These are phyloP conservation scores for Clausena lansium DNA, from an alignment of 345 rosid genomes.

Conservation along the genomic window DNA sequence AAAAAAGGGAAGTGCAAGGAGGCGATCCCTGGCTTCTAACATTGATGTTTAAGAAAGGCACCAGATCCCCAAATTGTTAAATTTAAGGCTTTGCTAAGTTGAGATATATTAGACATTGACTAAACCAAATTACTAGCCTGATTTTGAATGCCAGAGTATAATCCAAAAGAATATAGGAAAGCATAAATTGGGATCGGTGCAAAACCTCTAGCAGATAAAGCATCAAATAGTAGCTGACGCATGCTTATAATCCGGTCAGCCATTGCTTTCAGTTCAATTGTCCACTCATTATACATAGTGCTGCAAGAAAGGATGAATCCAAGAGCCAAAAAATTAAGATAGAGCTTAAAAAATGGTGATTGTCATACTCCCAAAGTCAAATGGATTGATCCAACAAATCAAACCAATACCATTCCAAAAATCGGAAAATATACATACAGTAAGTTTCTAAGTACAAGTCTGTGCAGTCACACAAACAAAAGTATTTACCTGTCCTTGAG, in stretches of 20 bases:
- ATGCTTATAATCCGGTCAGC: slow-evolving; percentile 67
- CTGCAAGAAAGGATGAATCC: slow-evolving; percentile 30
- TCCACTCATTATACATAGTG: slow-evolving; percentile 63
- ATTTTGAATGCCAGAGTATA: neutral
- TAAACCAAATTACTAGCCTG: neutral
- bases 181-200: neutral
- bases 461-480: neutral
- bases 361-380: neutral
- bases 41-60: neutral
- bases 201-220: slow-evolving; percentile 54
- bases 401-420: neutral
- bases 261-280: slow-evolving; percentile 72
- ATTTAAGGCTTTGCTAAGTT: neutral
- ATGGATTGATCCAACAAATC: neutral
- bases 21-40: neutral
- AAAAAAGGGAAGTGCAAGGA: neutral
- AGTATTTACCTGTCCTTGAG: slow-evolving; percentile 52
- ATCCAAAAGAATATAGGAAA: neutral
- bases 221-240: slow-evolving; percentile 64
- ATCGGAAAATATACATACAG: neutral
- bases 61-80: neutral
- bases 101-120: neutral
- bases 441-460: neutral
- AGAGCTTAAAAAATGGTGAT: neutral
- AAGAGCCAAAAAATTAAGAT: slow-evolving; percentile 5